Base-by-base conservation (phyloP, 2,329 filamentous ascomycete species). In the Claviceps pazoutovae region DNA sequence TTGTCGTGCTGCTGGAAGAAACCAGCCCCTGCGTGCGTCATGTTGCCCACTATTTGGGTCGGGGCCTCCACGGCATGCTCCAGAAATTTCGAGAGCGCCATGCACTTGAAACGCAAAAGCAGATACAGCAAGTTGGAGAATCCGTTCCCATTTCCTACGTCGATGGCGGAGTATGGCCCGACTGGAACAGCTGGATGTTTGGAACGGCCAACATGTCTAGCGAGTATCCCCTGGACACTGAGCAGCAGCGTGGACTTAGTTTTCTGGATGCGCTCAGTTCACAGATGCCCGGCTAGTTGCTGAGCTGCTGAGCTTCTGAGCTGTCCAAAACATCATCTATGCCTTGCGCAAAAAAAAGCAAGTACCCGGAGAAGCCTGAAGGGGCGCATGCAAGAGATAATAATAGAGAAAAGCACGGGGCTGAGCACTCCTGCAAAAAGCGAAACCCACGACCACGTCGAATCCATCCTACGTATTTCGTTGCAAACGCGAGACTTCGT, bases 121-220 rank as follows among this genome's bases (percentile, higher is more conserved):
- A 55, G n/a, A 23, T 36, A 6, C 23, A 36, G 17, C 23, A 23
- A n/a, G 41, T 49, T 8, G 52, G 49, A 45, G 49, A 55, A 11
- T 17, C 46, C 1, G 38, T 51, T 7, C 44, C 51, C 5, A 37
- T 47, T 5, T 3, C 42, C 11, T 55, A 55, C 49, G 13, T 43
- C 4, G 46, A 51, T 8, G 53, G 21, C 9, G 46, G 16, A 2
- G 48, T 47, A 9, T 48, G 52, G 46, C 43, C 53, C 2, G 55
- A 59, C 17, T 61, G 61, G 59, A 59, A 59, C 46, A 54, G 55
- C n/a, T 62, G 57, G 62, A 61, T 63, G 56, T 58, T 61, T 49
- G 58, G 57, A 17, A 52, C 49, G 37, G 16, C 36, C 19, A 45
- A 59, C 30, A 7, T 55, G 52, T 45, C 54, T 1, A 45, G 38